Evolutionary conservation across 23 red algal genomes (phyloP).

Genomic region (Gracilariopsis chorda): DNA sequence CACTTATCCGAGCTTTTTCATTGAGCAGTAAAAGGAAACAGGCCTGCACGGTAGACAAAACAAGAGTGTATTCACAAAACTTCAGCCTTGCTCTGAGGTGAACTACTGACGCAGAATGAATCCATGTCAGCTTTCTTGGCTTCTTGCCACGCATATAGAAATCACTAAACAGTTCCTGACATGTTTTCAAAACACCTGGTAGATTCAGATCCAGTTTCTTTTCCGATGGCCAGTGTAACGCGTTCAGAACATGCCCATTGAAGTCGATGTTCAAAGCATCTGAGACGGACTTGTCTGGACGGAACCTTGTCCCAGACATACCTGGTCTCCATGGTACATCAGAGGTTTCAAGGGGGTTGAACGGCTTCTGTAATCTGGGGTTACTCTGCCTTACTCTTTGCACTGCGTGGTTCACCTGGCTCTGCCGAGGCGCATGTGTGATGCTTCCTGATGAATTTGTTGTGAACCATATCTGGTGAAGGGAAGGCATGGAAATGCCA

Average conservation of each 20-base stretch:
- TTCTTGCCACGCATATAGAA: conserved; percentile 73
- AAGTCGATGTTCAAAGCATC: conserved; percentile 47
- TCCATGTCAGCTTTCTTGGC: conserved; percentile 64
- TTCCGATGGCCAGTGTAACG: conserved; percentile 55
- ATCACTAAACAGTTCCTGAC: conserved; percentile 52
- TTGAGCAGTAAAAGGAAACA: conserved; percentile 78
- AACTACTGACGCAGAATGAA: conserved; percentile 43
- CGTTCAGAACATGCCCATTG: conserved; percentile 59
- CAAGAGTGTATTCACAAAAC: conserved; percentile 17
- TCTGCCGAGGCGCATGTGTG: background rate
- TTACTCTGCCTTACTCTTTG: background rate
- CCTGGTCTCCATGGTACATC: background rate
- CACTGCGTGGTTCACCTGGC: background rate
- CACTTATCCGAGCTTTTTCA: conserved; percentile 45
- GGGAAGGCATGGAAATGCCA: no score
- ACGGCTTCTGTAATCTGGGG: background rate
- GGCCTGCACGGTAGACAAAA: conserved; percentile 64
- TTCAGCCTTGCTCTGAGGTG: conserved; percentile 17
- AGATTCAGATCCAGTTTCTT: conserved; percentile 15
- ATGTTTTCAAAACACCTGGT: conserved; percentile 16
- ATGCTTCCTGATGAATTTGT: background rate
- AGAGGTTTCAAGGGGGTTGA: background rate
- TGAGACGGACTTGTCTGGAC: background rate
- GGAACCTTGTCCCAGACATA: background rate
- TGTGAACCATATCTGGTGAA: background rate